phyloP scores from a whole-genome alignment of 2,329 filamentous ascomycete species.

The Madurella mycetomatis region DNA sequence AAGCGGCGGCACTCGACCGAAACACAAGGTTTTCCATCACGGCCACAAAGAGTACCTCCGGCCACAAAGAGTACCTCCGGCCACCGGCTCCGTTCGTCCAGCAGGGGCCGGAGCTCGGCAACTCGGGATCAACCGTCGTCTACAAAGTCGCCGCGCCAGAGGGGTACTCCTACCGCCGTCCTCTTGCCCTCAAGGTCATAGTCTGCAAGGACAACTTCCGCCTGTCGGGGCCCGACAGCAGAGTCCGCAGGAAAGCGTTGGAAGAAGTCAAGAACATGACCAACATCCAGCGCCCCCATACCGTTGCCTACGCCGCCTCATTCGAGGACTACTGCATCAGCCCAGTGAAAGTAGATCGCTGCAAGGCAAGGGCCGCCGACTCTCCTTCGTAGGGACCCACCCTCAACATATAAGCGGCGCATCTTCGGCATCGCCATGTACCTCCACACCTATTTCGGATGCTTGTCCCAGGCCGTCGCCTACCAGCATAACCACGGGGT shows the following conservation, averaged over 20 bases:
- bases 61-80: constrained; percentile 24
- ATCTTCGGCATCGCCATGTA: constrained; percentile 28
- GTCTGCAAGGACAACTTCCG: constrained; percentile 22
- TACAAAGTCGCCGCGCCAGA: constrained; percentile 23
- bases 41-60: constrained; percentile 23
- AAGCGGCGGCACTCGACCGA: constrained; percentile 18
- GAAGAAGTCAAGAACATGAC: constrained; percentile 26
- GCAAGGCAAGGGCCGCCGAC: constrained; percentile 3
- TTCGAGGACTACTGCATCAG: constrained; percentile 27
- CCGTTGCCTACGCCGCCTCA: constrained; percentile 27
- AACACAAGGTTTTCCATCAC: constrained; percentile 28
- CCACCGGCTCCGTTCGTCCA: constrained; percentile 22
- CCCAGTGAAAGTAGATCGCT: constrained; percentile 11
- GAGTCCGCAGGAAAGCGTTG: constrained; percentile 20
- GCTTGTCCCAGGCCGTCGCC: constrained; percentile 26
- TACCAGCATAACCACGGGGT: constrained; percentile 22
- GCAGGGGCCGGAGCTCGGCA: constrained; percentile 19
- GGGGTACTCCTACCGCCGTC: constrained; percentile 17
- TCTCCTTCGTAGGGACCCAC: constrained; percentile 3
- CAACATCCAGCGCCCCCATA: constrained; percentile 23
- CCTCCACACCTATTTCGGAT: constrained; percentile 28
- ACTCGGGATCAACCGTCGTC: constrained; percentile 25
- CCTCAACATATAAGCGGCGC: constrained; percentile 22
- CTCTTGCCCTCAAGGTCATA: constrained; percentile 27
- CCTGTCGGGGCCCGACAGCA: constrained; percentile 23